These are phyloP conservation scores for Ceriops decandra DNA, from an alignment of 345 rosid genomes.

Conservation along the genomic window DNA sequence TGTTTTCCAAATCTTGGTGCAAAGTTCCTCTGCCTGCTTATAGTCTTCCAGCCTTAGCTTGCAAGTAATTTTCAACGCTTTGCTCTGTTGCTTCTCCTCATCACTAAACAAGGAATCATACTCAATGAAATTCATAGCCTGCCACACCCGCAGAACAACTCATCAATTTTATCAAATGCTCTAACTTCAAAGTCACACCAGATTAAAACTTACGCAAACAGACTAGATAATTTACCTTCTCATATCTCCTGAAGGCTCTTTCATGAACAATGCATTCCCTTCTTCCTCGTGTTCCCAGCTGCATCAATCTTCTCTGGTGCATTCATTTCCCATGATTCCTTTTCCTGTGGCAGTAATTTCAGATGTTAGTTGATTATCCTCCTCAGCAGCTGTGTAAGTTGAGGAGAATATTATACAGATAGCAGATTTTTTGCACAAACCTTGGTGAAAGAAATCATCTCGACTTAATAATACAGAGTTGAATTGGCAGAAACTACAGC, in stretches of 20 bases:
- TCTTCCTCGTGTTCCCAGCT: conserved; percentile 88
- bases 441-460: conserved; percentile 70
- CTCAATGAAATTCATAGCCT: conserved; percentile 81
- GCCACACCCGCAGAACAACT: conserved; percentile 1
- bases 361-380: neutral
- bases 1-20: conserved; percentile 50
- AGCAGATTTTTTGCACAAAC: conserved; percentile 18
- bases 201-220: neutral
- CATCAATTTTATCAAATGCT: neutral
- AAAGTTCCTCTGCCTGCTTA: conserved; percentile 70
- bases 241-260: conserved; percentile 80
- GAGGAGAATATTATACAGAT: neutral
- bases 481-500: conserved; percentile 75
- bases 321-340: conserved; percentile 18
- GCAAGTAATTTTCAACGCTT: conserved; percentile 74
- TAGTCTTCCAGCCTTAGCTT: conserved; percentile 73
- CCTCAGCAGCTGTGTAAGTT: neutral
- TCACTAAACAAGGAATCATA: conserved; percentile 71
- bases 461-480: conserved; percentile 69
- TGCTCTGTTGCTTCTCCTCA: conserved; percentile 79
- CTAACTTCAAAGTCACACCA: neutral
- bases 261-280: conserved; percentile 69
- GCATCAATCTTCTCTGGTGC: conserved; percentile 83
- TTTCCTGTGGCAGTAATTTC: conserved; percentile 45
- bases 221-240: conserved; percentile 47